Conservation (phyloP, 768 basidiomycete genomes). For the Panaeolus cyanescens region DNA sequence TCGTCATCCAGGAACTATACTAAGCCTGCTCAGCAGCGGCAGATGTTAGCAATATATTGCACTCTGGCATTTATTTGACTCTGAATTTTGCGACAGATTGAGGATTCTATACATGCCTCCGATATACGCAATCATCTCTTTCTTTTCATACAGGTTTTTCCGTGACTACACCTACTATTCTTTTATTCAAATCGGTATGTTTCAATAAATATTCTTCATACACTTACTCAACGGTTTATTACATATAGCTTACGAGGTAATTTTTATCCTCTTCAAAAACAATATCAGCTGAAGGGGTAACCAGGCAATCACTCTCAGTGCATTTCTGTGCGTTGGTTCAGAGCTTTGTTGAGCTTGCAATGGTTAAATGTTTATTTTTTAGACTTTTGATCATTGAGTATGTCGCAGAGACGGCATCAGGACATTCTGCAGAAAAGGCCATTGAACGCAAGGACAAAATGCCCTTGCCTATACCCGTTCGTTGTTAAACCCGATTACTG, state of each 20-base stretch:
- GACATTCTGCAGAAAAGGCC: slow-evolving; percentile 63
- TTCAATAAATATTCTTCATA: neutral
- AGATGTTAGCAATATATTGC: slow-evolving; percentile 54
- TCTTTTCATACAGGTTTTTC: slow-evolving; percentile 85
- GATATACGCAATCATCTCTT: slow-evolving; percentile 80
- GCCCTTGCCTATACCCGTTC: slow-evolving; percentile 64
- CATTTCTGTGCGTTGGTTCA: slow-evolving; percentile 67
- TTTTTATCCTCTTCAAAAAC: neutral
- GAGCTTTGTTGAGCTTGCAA: neutral
- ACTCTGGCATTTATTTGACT: neutral
- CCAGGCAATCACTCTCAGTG: slow-evolving; percentile 80
- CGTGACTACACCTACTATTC: slow-evolving; percentile 64
- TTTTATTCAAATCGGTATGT: slow-evolving; percentile 44
- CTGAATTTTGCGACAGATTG: slow-evolving; percentile 41
- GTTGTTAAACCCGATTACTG: slow-evolving; percentile 11
- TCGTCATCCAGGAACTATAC: slow-evolving; percentile 68
- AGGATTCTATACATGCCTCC: slow-evolving; percentile 85
- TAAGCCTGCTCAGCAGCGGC: slow-evolving; percentile 72
- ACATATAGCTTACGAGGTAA: slow-evolving; percentile 65
- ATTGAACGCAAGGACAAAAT: slow-evolving; percentile 81
- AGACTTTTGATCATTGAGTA: slow-evolving; percentile 84
- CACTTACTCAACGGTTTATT: slow-evolving; percentile 5
- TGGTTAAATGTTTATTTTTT: neutral
- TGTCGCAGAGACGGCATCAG: slow-evolving; percentile 70
- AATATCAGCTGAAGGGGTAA: neutral